Percentiles rank a stretch among this genome's conserved stretches.
These are phyloP conservation scores for Aegle marmelos DNA, from an alignment of 345 rosid species.

Conservation along the genomic window DNA sequence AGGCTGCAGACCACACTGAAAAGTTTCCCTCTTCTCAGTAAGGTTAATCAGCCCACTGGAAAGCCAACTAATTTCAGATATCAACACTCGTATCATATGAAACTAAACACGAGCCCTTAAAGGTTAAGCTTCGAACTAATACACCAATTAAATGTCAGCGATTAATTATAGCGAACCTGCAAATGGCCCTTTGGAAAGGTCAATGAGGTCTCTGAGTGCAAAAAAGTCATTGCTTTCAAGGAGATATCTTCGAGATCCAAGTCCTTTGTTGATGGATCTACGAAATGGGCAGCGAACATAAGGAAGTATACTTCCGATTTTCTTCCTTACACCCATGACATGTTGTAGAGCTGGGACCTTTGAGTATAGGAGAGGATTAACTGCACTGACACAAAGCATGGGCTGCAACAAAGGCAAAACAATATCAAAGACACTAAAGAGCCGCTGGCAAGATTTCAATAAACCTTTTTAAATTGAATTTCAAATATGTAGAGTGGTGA, in stretches of 20 bases:
- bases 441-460: slow-evolving; percentile 4
- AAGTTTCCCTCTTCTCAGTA: background rate
- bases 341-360: slow-evolving; percentile 90
- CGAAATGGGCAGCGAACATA: slow-evolving; percentile 88
- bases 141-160: background rate
- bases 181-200: slow-evolving; percentile 97
- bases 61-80: background rate
- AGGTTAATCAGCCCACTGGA: background rate
- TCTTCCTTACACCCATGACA: slow-evolving; percentile 64
- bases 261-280: slow-evolving; percentile 71
- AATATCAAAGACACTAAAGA: slow-evolving; percentile 17
- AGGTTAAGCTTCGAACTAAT: background rate
- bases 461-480: background rate
- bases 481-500: background rate
- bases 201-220: slow-evolving; percentile 82
- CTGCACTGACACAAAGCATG: slow-evolving; percentile 95
- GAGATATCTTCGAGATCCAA: slow-evolving; percentile 88
- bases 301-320: slow-evolving; percentile 76
- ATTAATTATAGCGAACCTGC: slow-evolving; percentile 58
- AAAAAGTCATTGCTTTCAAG: slow-evolving; percentile 91
- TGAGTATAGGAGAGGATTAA: slow-evolving; percentile 82
- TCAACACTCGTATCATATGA: background rate
- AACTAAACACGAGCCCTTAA: background rate
- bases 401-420: slow-evolving; percentile 57
- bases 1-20: background rate